These are phyloP conservation scores for Copromyces sp. DNA, from an alignment of 495 filamentous ascomycete genomes.

Conservation along the genomic window DNA sequence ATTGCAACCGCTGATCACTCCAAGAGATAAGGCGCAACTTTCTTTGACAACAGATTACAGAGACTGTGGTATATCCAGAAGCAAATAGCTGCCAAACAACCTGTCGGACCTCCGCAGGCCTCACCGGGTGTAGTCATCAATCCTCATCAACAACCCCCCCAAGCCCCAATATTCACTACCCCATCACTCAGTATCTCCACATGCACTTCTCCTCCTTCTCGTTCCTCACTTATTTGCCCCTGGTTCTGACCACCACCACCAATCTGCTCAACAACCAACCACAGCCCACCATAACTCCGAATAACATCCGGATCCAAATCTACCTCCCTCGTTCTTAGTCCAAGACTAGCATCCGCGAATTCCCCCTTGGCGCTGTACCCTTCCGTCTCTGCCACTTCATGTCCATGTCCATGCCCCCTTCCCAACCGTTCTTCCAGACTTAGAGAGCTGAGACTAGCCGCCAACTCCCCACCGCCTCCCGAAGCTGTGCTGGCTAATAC, in stretches of 20 bases:
- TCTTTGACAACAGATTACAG: not conserved
- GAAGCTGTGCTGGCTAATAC: not conserved
- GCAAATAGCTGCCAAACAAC: not conserved
- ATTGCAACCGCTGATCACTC: not conserved
- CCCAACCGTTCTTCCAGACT: not conserved
- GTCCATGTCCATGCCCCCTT: not conserved
- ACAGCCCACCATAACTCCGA: constrained; percentile 43
- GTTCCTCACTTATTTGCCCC: constrained; percentile 9
- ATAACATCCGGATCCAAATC: constrained; percentile 51
- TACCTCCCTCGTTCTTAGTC: constrained; percentile 60
- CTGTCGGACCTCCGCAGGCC: not conserved
- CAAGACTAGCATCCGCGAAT: constrained; percentile 57
- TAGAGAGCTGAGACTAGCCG: not conserved
- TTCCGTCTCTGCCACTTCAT: constrained; percentile 40
- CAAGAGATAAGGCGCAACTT: not conserved
- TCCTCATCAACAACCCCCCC: constrained; percentile 37
- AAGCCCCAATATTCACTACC: constrained; percentile 47
- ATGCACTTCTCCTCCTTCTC: constrained; percentile 44
- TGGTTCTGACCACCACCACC: constrained; percentile 22
- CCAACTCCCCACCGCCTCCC: not conserved
- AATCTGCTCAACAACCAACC: constrained; percentile 71
- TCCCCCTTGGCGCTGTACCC: constrained; percentile 34
- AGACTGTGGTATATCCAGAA: not conserved
- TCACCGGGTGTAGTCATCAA: not conserved
- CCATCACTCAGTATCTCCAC: constrained; percentile 63